Percentiles rank a stretch among this genome's conserved stretches.
Evolutionary conservation across 2,329 filamentous ascomycete genomes (phyloP).

Genomic region (Cryphonectria nitschkei): DNA sequence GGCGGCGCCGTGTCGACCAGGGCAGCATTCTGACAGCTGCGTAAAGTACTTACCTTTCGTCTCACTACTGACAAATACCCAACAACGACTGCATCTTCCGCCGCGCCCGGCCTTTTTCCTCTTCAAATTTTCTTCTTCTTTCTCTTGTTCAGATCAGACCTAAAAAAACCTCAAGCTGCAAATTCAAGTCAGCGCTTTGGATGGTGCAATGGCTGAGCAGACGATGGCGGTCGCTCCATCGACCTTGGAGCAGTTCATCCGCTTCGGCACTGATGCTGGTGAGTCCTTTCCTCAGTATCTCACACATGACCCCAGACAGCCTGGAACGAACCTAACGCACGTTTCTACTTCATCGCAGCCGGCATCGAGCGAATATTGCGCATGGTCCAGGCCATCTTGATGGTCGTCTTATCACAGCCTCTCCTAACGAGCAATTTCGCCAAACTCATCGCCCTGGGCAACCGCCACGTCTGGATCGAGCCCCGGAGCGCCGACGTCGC

Average conservation of each 20-base stretch:
- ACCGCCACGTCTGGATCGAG: conserved; percentile 18
- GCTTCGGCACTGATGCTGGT: conserved; percentile 40
- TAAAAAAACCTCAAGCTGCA: not conserved
- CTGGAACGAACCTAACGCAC: not conserved
- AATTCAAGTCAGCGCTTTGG: not conserved
- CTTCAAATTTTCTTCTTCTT: not conserved
- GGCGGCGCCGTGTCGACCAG: not conserved
- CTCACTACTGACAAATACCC: not conserved
- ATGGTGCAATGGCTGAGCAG: not conserved
- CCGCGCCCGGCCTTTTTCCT: not conserved
- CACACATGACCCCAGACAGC: not conserved
- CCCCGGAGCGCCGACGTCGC: conserved; percentile 5
- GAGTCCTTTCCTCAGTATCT: conserved; percentile 12
- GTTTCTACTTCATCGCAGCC: conserved; percentile 6
- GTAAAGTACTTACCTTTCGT: not conserved
- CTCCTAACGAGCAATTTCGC: conserved; percentile 14
- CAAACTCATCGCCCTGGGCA: conserved; percentile 21
- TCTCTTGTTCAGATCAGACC: not conserved
- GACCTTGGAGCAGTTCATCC: conserved; percentile 42
- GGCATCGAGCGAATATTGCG: conserved; percentile 28
- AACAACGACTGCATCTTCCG: not conserved
- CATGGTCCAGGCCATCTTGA: conserved; percentile 25
- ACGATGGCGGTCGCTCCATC: conserved; percentile 12
- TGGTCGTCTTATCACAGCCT: conserved; percentile 23
- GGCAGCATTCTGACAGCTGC: not conserved